Evolutionary conservation across 2,329 filamentous ascomycete species (phyloP), one percentile per base, ranked within the genome.

Genomic region (Alternaria panax): DNA sequence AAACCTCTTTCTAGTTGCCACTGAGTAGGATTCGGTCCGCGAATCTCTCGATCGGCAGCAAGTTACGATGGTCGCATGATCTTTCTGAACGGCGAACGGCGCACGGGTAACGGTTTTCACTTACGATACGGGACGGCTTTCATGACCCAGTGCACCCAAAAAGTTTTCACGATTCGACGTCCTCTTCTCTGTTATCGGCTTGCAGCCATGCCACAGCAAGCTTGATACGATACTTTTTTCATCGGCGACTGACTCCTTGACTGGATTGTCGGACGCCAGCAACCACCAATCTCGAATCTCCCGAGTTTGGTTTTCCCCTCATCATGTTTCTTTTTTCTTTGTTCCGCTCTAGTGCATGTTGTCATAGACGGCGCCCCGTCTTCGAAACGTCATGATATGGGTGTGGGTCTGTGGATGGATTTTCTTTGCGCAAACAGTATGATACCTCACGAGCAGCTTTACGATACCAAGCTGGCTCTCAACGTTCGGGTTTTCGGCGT

Each of bases 61-160:
- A 62, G 57, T 65, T 59, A 63, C 65, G 65, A 70, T 65, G 63
- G 70, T 69, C 69, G 64, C 54, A 71, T 69, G 68, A 69, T 60
- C 66, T 70, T 60, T 63, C 63, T 59, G 62, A 62, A 60, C 54
- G 75, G 74, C 75, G 74, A 77, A 77, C 70, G 75, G 75, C 74
- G 75, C 63, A 75, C 64, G 72, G 69, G 64, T 73, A 51, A 71
- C 61, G 68, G 63, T 67, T 70, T 70, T 57, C 62, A 63, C 57
- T 67, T 54, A 68, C 63, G 60, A 66, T 52, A 68, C 71, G 70
- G 72, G 73, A 74, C 57, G 69, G 68, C 60, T 68, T 56, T 75
- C 62, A 75, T 64, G 73, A 62, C 59, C 55, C 48, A 75, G 67
- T 75, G 68, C 69, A 69, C 70, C 68, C 65, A 69, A 76, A 78